phyloP scores from a whole-genome alignment of 2,329 filamentous ascomycete species.

The Colletotrichum sp. region DNA sequence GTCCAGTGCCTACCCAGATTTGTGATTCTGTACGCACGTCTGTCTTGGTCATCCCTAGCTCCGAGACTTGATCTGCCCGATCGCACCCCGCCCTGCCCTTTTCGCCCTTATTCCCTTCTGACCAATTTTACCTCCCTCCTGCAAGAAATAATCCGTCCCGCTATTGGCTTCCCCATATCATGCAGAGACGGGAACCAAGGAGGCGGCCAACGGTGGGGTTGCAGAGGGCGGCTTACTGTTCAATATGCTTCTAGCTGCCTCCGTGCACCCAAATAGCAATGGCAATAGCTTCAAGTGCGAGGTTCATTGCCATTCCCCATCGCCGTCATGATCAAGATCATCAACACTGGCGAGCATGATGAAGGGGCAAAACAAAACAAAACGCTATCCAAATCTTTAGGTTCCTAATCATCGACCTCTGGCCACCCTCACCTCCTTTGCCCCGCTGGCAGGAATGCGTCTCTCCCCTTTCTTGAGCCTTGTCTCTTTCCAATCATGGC shows the following conservation, averaged over 20 bases:
- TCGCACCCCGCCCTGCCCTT: background rate
- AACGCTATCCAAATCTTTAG: background rate
- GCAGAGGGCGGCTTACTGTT: conserved; percentile 5
- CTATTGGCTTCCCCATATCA: conserved; percentile 12
- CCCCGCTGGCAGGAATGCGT: conserved; percentile 15
- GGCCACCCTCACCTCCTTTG: background rate
- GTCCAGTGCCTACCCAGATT: background rate
- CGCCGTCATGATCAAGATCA: background rate
- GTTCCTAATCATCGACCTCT: background rate
- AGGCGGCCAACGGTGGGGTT: conserved; percentile 8
- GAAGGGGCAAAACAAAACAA: background rate
- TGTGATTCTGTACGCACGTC: conserved; percentile 15
- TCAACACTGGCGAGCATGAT: background rate
- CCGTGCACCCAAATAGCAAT: background rate
- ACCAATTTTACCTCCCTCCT: background rate
- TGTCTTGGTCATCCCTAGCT: conserved; percentile 17
- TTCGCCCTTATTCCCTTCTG: conserved; percentile 12
- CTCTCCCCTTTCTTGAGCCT: background rate
- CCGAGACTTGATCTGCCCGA: background rate
- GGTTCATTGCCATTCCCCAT: background rate
- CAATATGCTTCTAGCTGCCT: background rate
- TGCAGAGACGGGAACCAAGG: background rate
- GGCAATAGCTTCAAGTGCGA: conserved; percentile 11
- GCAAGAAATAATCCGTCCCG: conserved; percentile 5
- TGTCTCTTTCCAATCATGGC: conserved; percentile 17